These are phyloP conservation scores for Trypanosoma cruzi DNA, from an alignment of 208 protist genomes.

Conservation along the genomic window DNA sequence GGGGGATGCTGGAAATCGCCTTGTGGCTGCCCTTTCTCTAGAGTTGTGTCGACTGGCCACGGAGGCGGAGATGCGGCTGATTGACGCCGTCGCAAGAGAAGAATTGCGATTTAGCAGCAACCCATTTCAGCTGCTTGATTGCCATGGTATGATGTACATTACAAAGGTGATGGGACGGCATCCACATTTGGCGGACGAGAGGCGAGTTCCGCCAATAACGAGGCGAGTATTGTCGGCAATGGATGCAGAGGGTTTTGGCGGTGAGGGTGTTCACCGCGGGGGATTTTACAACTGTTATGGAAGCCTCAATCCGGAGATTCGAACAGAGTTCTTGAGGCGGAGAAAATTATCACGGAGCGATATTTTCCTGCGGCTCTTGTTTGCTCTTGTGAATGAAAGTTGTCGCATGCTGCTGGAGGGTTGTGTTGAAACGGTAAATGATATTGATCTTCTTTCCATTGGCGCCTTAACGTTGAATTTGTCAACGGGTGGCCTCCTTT, in stretches of 20 bases:
- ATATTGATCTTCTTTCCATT: slow-evolving; percentile 60
- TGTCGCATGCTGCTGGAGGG: slow-evolving; percentile 38
- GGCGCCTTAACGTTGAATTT: slow-evolving; percentile 44
- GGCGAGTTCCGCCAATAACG: not conserved
- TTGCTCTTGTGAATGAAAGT: slow-evolving; percentile 45
- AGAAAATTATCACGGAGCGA: slow-evolving; percentile 10
- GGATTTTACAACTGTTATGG: slow-evolving; percentile 21
- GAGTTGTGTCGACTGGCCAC: slow-evolving; percentile 24
- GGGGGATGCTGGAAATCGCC: slow-evolving; percentile 27
- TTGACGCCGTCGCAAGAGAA: slow-evolving; percentile 13
- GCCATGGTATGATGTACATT: slow-evolving; percentile 19
- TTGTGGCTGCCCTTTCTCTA: slow-evolving; percentile 29
- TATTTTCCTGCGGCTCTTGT: slow-evolving; percentile 33
- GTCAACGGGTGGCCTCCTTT: slow-evolving; percentile 58
- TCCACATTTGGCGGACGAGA: slow-evolving; percentile 6
- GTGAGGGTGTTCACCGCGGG: slow-evolving; percentile 1
- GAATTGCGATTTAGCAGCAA: slow-evolving; percentile 20
- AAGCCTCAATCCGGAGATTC: not conserved
- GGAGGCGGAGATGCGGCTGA: slow-evolving; percentile 3
- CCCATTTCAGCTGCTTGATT: slow-evolving; percentile 30
- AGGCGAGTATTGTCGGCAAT: slow-evolving; percentile 21
- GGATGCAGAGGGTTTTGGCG: slow-evolving; percentile 10
- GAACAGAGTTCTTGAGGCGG: not conserved
- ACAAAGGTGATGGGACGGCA: slow-evolving; percentile 10
- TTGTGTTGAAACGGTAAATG: slow-evolving; percentile 29